Conservation (phyloP, 2,329 filamentous ascomycete species). For the Cytospora schulzeri region DNA sequence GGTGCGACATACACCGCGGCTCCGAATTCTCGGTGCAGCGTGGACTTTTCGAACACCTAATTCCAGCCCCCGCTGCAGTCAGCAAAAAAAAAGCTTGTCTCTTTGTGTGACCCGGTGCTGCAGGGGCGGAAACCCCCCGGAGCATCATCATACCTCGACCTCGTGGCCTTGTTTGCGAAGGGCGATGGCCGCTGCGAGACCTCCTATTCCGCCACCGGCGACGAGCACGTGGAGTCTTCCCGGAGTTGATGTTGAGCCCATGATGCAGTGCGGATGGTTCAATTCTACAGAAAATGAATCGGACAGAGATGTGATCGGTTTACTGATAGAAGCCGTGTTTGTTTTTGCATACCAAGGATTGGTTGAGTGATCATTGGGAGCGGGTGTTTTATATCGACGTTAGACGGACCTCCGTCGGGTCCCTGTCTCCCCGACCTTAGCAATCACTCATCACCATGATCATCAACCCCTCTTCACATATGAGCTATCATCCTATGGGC, state of each 20-base stretch:
- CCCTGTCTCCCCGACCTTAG: too few species aligned
- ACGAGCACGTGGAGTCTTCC: constrained; percentile 15
- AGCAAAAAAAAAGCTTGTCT: not conserved
- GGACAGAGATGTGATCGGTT: not conserved
- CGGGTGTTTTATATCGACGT: not conserved
- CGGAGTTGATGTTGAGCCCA: constrained; percentile 2
- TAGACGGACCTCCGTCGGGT: too few species aligned
- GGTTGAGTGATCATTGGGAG: not conserved
- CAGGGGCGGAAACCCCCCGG: not conserved
- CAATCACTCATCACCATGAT: too few species aligned
- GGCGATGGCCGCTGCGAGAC: constrained; percentile 22
- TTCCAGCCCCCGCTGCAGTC: not conserved
- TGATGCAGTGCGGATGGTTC: not conserved
- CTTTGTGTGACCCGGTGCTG: not conserved
- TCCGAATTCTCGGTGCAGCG: constrained; percentile 14
- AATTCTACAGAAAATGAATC: not conserved
- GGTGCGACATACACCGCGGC: constrained; percentile 24
- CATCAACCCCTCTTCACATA: too few species aligned
- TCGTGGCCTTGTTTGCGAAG: constrained; percentile 22
- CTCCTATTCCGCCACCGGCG: constrained; percentile 24
- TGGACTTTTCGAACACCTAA: constrained; percentile 26
- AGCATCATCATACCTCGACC: constrained; percentile 15
- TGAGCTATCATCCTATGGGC: too few species aligned
- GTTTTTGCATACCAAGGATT: too few species aligned
- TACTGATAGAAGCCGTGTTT: too few species aligned